phyloP scores from a whole-genome alignment of 2,329 filamentous ascomycete genomes.

The Xylaria sp. region DNA sequence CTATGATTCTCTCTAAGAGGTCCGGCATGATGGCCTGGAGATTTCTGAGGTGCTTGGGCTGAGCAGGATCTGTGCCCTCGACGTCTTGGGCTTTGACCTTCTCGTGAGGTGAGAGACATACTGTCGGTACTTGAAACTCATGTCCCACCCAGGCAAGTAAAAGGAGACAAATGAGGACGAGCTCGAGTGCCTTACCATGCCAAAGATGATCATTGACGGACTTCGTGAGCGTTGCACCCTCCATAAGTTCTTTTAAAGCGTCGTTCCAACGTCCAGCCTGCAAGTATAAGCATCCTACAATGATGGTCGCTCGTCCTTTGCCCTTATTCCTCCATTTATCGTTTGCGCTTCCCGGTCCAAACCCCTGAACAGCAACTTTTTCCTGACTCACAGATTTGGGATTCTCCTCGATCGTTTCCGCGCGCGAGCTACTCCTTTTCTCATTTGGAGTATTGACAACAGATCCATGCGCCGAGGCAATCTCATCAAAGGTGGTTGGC shows the following conservation, averaged over 20 bases:
- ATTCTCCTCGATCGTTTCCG: constrained; percentile 39
- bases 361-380: constrained; percentile 62
- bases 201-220: constrained; percentile 88
- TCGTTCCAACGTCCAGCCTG: constrained; percentile 87
- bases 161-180: constrained; percentile 75
- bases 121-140: constrained; percentile 69
- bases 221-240: constrained; percentile 72
- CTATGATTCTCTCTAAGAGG: constrained; percentile 67
- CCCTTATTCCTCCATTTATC: constrained; percentile 77
- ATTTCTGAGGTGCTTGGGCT: constrained; percentile 50
- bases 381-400: constrained; percentile 49
- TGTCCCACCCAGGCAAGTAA: constrained; percentile 79
- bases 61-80: constrained; percentile 39
- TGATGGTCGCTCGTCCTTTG: constrained; percentile 70
- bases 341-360: constrained; percentile 64
- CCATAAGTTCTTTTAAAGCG: constrained; percentile 74
- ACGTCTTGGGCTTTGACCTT: constrained; percentile 36
- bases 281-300: constrained; percentile 80
- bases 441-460: constrained; percentile 38
- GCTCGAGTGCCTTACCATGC: constrained; percentile 92
- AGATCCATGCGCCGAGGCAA: constrained; percentile 33
- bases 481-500: constrained; percentile 45
- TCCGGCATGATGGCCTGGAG: constrained; percentile 62
- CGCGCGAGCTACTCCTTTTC: constrained; percentile 30
- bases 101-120: constrained; percentile 50